Base-by-base conservation (phyloP, 1,139 yeast species). In the Hyphopichia fennica region DNA sequence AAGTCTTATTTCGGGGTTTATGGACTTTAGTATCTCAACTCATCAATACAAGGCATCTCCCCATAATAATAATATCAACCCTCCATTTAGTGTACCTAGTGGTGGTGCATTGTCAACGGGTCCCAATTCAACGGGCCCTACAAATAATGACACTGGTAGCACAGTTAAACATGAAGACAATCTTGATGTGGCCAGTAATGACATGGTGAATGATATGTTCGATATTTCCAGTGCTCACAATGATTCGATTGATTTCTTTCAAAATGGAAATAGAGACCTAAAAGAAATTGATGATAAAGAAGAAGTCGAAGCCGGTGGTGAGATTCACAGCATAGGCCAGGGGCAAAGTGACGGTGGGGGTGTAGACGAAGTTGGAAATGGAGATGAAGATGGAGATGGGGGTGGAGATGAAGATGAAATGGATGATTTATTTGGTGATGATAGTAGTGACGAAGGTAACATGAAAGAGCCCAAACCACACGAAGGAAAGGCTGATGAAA, bases 341-440 rank as follows among this genome's bases (percentile, higher is more conserved):
- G n/a, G n/a, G n/a, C n/a, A n/a, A n/a, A n/a, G n/a, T n/a, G n/a
- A n/a, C n/a, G n/a, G n/a, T n/a, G n/a, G n/a, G n/a, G n/a, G n/a
- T n/a, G n/a, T n/a, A n/a, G n/a, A n/a, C n/a, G n/a, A n/a, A n/a
- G n/a, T n/a, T n/a, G n/a, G 11, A 7, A 25, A 25, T 25, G n/a
- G 11, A 25, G 28, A 25, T 8, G 17, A 70, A 0, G 73, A 40
- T 5, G 43, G 44, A 22, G 40, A 51, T 13, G 40, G 49, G 29
- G 43, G 37, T 9, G 55, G 47, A 10, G 62, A 57, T 7, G 67
- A 60, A 14, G 60, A 59, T 49, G 71, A 66, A 43, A 60, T 63
- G 40, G 74, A 72, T 34, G 78, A 72, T 38, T 64, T 74, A 34
- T 72, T 73, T 53, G 77, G 80, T 2, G 76, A 60, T 13, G 67